Percentiles rank a stretch among this genome's conserved stretches.
Conservation (phyloP, 768 basidiomycete species). For the Suillus sp. region DNA sequence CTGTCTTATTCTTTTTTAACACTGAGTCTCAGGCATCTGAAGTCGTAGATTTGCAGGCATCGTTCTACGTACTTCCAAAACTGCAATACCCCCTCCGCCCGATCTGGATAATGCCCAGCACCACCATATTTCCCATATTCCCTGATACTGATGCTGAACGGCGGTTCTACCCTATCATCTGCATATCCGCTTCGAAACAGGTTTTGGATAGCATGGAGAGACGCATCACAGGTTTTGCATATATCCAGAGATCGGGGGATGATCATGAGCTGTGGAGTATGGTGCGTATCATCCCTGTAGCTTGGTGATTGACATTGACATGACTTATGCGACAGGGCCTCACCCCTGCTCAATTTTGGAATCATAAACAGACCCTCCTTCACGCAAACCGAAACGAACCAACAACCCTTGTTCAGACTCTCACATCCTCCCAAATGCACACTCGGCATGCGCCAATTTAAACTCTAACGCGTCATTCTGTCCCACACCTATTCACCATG, state of each 20-base stretch:
- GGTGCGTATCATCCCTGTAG: slow-evolving; percentile 41
- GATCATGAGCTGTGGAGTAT: slow-evolving; percentile 91
- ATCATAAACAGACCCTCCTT: too few species aligned
- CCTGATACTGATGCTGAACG: too few species aligned
- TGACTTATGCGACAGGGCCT: slow-evolving; percentile 54
- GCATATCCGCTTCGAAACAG: too few species aligned
- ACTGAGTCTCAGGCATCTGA: too few species aligned
- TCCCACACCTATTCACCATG: too few species aligned
- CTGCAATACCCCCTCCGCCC: slow-evolving; percentile 74
- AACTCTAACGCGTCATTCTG: neutral
- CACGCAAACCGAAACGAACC: too few species aligned
- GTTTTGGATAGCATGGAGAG: too few species aligned
- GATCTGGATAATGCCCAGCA: too few species aligned
- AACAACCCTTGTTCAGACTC: slow-evolving; percentile 22
- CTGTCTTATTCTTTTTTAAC: slow-evolving; percentile 22
- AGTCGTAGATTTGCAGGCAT: too few species aligned
- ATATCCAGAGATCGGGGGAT: slow-evolving; percentile 93
- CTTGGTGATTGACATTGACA: rapidly evolving
- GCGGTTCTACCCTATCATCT: too few species aligned
- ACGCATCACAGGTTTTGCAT: slow-evolving; percentile 83
- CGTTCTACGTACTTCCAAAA: slow-evolving; percentile 67
- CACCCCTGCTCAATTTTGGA: slow-evolving; percentile 72
- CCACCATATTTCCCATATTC: too few species aligned
- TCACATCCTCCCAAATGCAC: slow-evolving; percentile 15
- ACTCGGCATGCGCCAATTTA: neutral